Evolutionary conservation across 2,329 filamentous ascomycete species (phyloP), one percentile per base, ranked within the genome.

Genomic region (Venturia carpophila): DNA sequence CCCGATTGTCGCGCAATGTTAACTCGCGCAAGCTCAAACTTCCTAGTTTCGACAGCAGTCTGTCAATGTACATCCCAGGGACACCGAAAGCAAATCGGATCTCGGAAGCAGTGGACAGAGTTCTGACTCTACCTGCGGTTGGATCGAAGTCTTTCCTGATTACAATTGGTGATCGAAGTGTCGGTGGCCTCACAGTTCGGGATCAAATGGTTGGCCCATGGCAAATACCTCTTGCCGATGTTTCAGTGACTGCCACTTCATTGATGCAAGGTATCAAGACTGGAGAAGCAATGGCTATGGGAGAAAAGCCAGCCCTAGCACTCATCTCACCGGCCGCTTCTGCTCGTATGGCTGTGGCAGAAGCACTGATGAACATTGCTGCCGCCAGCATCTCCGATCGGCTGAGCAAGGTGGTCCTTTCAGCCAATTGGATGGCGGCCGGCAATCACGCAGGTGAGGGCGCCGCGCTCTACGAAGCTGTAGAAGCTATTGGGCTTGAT

Each of bases 391-490:
- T 88, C 27, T 83, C 87, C 65, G 89, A 88, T 58, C 86, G 90
- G 64, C 79, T 97, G 63, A 84, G 84, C 67, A 87, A 90, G 55
- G 87, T 97, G 67, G 89, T 93, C 74, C 84, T 97, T 11, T 97
- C 92, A 3, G 93, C 93, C 62, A 97, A 99, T 79, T 99, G 93
- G 93, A 97, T 97, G 94, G 92, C 92, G 3, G 93, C 93, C n/a
- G 90, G 92, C 67, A 92, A 87, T 73, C 92, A 97, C 74, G 88
- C 90, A 27, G 94, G 94, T 60, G 94, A 99, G 76, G 92, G 91
- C 49, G 92, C 93, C 47, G 91, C 88, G 19, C 82, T 97, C 41
- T 97, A 96, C 72, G 91, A 97, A 75, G 94, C 92, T 39, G 94
- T 97, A 2, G 85, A 96, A 73, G 92, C 93, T 11, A 92, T 97